phyloP scores from a whole-genome alignment of 2,329 filamentous ascomycete species.

The Dissoconium aciculare region DNA sequence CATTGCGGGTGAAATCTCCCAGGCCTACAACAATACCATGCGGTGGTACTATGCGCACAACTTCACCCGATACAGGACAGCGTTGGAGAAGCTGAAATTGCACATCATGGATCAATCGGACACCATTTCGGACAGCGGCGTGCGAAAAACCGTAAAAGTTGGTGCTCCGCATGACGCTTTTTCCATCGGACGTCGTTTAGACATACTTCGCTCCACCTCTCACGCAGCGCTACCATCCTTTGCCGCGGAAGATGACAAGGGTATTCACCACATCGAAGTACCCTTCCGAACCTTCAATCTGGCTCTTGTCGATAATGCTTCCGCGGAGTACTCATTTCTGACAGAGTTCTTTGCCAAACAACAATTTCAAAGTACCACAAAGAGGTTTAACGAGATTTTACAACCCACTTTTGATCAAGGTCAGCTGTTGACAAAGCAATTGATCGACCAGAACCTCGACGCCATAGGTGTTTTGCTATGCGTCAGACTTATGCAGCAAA shows the following conservation, averaged over 20 bases:
- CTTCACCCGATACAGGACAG: slow-evolving; percentile 73
- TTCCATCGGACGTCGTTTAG: slow-evolving; percentile 71
- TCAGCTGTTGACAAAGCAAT: slow-evolving; percentile 56
- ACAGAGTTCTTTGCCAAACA: slow-evolving; percentile 76
- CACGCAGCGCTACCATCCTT: slow-evolving; percentile 72
- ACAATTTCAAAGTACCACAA: slow-evolving; percentile 61
- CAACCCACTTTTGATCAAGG: slow-evolving; percentile 79
- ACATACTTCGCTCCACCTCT: slow-evolving; percentile 60
- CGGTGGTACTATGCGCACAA: slow-evolving; percentile 93
- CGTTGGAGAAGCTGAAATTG: slow-evolving; percentile 70
- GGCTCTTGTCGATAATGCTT: slow-evolving; percentile 83
- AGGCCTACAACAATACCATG: slow-evolving; percentile 97
- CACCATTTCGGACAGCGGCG: slow-evolving; percentile 51
- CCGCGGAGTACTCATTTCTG: slow-evolving; percentile 87
- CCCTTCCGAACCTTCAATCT: slow-evolving; percentile 92
- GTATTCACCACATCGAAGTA: slow-evolving; percentile 72
- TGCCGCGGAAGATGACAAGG: slow-evolving; percentile 77
- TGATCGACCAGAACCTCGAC: slow-evolving; percentile 66
- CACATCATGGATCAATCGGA: slow-evolving; percentile 73
- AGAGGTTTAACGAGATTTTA: slow-evolving; percentile 77
- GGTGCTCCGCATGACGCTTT: slow-evolving; percentile 58
- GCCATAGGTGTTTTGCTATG: slow-evolving; percentile 78
- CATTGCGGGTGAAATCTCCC: slow-evolving; percentile 78
- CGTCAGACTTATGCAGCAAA: slow-evolving; percentile 82
- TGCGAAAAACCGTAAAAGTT: slow-evolving; percentile 21